Evolutionary conservation across 805 yeast species (phyloP).

Genomic region (Cyberlindnera xylosilytica): DNA sequence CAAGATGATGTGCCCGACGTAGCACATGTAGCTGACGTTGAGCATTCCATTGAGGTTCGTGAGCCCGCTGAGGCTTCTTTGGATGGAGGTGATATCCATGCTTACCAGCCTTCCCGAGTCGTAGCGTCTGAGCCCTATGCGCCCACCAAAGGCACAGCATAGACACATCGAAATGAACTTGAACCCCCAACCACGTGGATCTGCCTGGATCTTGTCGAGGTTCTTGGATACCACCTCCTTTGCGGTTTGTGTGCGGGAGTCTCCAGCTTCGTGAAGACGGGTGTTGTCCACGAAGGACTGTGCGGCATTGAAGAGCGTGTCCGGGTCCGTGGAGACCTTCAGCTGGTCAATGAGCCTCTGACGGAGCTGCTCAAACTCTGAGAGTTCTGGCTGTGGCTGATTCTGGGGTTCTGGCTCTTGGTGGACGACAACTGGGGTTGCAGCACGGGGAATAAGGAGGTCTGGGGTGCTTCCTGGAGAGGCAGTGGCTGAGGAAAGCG

Average conservation of each 20-base stretch:
- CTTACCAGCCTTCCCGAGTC: not conserved
- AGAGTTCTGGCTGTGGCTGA: not conserved
- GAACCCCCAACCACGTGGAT: slow-evolving; percentile 10
- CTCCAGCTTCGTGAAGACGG: not conserved
- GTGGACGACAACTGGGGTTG: not conserved
- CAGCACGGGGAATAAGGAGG: no score
- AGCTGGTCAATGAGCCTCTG: no score
- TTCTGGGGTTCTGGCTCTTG: not conserved
- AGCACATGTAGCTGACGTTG: slow-evolving; percentile 7
- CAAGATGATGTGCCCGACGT: slow-evolving; percentile 10
- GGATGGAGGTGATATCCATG: not conserved
- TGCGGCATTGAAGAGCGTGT: no score
- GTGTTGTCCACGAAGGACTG: no score
- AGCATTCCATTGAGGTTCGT: not conserved
- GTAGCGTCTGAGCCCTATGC: slow-evolving; percentile 4
- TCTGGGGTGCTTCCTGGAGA: not conserved
- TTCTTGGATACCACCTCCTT: not conserved
- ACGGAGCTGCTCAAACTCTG: no score
- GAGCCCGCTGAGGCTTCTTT: not conserved
- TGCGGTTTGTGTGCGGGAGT: not conserved
- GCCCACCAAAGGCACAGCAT: slow-evolving; percentile 17
- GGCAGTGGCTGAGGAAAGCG: not conserved
- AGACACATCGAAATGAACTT: slow-evolving; percentile 13
- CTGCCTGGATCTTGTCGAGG: not conserved
- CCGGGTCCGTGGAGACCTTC: no score